These are phyloP conservation scores for Rutstroemia sp. DNA, from an alignment of 2,329 filamentous ascomycete species.

Conservation along the genomic window DNA sequence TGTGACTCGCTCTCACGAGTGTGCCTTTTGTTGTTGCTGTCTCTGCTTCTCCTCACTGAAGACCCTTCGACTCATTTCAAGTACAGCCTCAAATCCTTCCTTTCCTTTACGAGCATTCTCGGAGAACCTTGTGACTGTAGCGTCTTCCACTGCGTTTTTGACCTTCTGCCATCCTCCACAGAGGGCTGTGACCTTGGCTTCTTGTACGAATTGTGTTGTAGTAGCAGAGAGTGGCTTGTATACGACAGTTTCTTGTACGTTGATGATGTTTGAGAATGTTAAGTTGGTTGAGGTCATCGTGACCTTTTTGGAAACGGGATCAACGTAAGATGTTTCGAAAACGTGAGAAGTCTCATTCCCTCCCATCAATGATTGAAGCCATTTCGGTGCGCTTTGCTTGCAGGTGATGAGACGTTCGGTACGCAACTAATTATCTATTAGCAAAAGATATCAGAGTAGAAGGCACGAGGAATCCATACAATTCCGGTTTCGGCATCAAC, in stretches of 20 bases:
- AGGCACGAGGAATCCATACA: constrained; percentile 38
- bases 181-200: constrained; percentile 85
- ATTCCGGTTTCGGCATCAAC: constrained; percentile 60
- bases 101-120: constrained; percentile 88
- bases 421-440: constrained; percentile 44
- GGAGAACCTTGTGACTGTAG: constrained; percentile 77
- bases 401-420: constrained; percentile 63
- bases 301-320: constrained; percentile 73
- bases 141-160: constrained; percentile 92
- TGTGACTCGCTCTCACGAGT: background rate
- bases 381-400: constrained; percentile 64
- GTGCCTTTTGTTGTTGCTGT: constrained; percentile 31
- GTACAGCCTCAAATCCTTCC: constrained; percentile 90
- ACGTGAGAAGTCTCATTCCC: constrained; percentile 77
- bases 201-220: constrained; percentile 78
- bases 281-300: constrained; percentile 97
- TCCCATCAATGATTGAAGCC: constrained; percentile 75
- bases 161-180: constrained; percentile 97
- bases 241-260: constrained; percentile 85
- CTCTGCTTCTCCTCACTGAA: constrained; percentile 80
- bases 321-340: constrained; percentile 93
- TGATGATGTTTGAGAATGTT: constrained; percentile 84
- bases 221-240: constrained; percentile 58
- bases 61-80: constrained; percentile 85
- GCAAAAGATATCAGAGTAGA: background rate